Conservation (phyloP, 2,329 filamentous ascomycete genomes). For the Plectosphaerella plurivora region DNA sequence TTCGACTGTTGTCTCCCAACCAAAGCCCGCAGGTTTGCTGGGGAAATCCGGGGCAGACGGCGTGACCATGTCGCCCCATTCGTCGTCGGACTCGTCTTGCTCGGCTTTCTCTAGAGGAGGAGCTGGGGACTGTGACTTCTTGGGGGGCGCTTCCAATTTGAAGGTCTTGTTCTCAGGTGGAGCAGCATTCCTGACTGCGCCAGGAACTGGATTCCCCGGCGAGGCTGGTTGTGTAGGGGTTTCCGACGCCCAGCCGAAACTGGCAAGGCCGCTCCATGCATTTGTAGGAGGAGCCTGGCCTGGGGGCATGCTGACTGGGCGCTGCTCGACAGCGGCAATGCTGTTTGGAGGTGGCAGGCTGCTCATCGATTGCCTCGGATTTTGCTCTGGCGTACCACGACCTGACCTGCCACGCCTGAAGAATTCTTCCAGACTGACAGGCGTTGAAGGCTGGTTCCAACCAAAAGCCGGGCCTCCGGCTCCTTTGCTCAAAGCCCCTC, state of each 20-base stretch:
- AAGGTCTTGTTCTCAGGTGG: background rate
- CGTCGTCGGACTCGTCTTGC: slow-evolving; percentile 44
- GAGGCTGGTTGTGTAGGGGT: background rate
- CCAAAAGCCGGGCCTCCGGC: slow-evolving; percentile 52
- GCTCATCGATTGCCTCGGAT: slow-evolving; percentile 14
- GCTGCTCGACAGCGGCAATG: background rate
- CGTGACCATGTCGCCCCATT: slow-evolving; percentile 58
- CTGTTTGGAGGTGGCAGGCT: background rate
- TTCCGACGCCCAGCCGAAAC: slow-evolving; percentile 24
- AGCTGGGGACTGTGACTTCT: slow-evolving; percentile 3
- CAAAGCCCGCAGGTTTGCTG: background rate
- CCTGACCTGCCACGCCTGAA: slow-evolving; percentile 28
- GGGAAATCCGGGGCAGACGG: slow-evolving; percentile 22
- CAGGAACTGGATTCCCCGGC: too few relatives aligned
- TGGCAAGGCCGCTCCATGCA: slow-evolving; percentile 9
- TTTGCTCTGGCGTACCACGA: background rate
- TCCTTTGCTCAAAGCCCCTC: slow-evolving; percentile 28
- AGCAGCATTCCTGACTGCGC: too few relatives aligned
- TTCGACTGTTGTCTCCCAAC: background rate
- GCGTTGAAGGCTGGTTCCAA: slow-evolving; percentile 52
- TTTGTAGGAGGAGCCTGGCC: background rate
- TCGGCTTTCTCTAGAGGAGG: slow-evolving; percentile 2
- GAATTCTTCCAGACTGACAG: slow-evolving; percentile 43
- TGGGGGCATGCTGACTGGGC: background rate
- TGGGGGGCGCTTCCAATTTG: background rate